phyloP scores from a whole-genome alignment of 2,329 filamentous ascomycete species.

The Colletotrichum sp. region DNA sequence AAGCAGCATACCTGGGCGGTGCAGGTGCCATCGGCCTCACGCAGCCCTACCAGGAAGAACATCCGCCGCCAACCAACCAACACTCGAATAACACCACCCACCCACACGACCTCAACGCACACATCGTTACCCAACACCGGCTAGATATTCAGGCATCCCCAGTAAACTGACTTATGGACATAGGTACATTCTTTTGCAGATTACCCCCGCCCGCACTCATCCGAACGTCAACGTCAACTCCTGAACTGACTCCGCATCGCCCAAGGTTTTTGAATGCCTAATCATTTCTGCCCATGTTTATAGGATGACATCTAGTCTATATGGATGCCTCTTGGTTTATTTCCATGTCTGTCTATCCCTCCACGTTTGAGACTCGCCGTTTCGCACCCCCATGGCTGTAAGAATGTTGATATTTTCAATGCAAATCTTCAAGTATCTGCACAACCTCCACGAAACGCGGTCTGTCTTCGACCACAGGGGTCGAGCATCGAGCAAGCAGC shows the following conservation, averaged over 20 bases:
- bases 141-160: background rate
- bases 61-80: background rate
- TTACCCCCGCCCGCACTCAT: background rate
- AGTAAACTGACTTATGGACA: background rate
- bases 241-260: background rate
- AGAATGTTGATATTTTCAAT: background rate
- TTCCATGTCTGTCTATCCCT: background rate
- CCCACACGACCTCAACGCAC: background rate
- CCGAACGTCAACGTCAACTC: background rate
- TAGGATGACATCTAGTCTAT: background rate
- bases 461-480: constrained; percentile 27
- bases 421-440: background rate
- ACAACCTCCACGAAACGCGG: constrained; percentile 33
- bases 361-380: background rate
- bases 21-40: background rate
- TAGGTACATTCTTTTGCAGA: background rate
- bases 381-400: background rate
- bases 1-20: background rate
- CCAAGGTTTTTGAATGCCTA: background rate
- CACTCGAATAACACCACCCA: background rate
- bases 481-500: constrained; percentile 33
- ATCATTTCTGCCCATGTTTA: background rate
- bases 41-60: background rate
- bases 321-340: background rate
- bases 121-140: background rate